A percentile compares a stretch with the other conserved stretches of the same genome.
Conservation (phyloP, 73 alveolate species). For the Blepharisma japonicum region DNA sequence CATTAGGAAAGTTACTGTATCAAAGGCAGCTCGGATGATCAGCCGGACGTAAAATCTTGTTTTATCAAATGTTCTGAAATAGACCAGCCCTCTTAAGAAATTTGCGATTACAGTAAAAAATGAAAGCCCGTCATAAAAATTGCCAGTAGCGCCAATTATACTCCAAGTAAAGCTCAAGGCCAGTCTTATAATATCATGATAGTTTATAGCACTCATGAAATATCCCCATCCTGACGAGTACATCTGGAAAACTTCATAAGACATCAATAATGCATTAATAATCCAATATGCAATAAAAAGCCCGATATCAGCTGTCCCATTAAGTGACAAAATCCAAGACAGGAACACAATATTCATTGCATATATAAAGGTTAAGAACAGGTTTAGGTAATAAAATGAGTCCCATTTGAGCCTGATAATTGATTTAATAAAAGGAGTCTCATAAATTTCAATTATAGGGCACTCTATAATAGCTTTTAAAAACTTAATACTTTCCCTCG, state of each 20-base stretch:
- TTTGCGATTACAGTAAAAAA: neutral
- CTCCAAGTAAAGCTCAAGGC: neutral
- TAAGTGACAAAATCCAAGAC: neutral
- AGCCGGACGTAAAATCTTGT: conserved; percentile 9
- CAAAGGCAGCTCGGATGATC: neutral
- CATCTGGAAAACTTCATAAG: neutral
- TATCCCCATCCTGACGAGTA: neutral
- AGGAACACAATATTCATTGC: neutral
- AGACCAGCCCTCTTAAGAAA: neutral
- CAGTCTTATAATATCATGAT: neutral
- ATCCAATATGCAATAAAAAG: neutral
- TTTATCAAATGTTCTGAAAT: neutral
- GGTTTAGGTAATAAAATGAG: neutral
- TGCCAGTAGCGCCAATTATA: neutral
- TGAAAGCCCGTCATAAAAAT: neutral
- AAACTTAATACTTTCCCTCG: no score
- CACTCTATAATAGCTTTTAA: no score
- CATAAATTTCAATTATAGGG: neutral
- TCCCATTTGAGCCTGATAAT: conserved; percentile 16
- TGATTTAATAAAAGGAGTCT: neutral
- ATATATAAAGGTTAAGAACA: neutral
- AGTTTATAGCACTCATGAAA: neutral
- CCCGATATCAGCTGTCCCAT: neutral
- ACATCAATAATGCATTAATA: neutral
- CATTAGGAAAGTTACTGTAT: neutral